Evolutionary conservation across 2,329 filamentous ascomycete species (phyloP).

Genomic region (Boeremia exigua): DNA sequence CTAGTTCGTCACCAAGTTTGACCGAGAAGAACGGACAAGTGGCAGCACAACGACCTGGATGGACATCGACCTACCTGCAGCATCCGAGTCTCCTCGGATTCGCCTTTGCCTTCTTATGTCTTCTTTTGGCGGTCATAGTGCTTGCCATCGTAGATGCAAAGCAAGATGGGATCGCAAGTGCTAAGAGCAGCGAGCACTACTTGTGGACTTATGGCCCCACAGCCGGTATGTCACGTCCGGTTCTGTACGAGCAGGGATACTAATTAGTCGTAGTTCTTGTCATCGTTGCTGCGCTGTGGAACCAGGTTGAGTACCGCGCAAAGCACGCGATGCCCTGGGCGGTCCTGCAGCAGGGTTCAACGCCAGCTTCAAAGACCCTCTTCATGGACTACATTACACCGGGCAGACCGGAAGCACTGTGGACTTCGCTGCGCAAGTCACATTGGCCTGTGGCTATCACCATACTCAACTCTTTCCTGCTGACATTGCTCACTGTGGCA

Average conservation of each 20-base stretch:
- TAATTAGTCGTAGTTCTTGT: slow-evolving; percentile 7
- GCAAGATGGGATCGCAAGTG: background rate
- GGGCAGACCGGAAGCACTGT: background rate
- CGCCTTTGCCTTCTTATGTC: background rate
- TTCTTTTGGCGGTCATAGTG: background rate
- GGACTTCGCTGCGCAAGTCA: background rate
- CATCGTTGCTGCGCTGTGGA: slow-evolving; percentile 16
- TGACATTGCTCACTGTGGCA: background rate
- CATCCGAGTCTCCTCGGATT: background rate
- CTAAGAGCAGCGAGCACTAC: slow-evolving; percentile 8
- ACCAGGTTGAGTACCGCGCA: slow-evolving; percentile 10
- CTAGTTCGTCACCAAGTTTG: background rate
- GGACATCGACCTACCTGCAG: slow-evolving; percentile 2
- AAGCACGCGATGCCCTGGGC: slow-evolving; percentile 13
- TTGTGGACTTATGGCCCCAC: slow-evolving; percentile 18
- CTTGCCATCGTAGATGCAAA: slow-evolving; percentile 3
- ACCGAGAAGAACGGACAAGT: background rate
- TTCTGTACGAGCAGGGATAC: background rate
- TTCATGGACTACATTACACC: slow-evolving; percentile 18
- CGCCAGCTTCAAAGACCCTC: slow-evolving; percentile 8
- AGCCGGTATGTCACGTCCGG: background rate
- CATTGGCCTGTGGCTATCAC: slow-evolving; percentile 5
- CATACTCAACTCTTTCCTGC: background rate
- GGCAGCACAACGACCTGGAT: background rate
- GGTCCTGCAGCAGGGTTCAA: background rate